Percentiles rank a stretch among this genome's conserved stretches.
Evolutionary conservation across 2,329 filamentous ascomycete genomes (phyloP).

Genomic region (Trichothecium roseum): DNA sequence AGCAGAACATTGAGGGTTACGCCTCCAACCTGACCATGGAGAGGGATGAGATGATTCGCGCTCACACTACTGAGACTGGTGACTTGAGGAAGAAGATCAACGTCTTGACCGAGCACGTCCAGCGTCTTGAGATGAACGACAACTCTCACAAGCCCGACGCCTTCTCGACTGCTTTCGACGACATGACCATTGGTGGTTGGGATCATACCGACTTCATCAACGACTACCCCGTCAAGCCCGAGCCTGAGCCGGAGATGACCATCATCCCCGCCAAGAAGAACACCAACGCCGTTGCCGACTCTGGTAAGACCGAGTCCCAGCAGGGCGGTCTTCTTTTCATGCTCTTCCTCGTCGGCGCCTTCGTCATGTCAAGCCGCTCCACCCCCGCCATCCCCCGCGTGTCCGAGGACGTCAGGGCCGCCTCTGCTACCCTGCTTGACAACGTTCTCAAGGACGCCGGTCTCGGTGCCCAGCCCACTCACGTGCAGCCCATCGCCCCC

Average conservation of each 20-base stretch:
- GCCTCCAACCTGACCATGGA: slow-evolving; percentile 70
- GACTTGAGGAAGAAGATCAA: slow-evolving; percentile 89
- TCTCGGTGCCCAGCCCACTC: slow-evolving; percentile 34
- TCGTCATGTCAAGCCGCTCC: slow-evolving; percentile 79
- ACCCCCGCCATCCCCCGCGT: slow-evolving; percentile 64
- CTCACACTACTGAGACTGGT: slow-evolving; percentile 80
- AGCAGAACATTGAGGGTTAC: slow-evolving; percentile 64
- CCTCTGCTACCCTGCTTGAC: slow-evolving; percentile 67
- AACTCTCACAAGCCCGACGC: slow-evolving; percentile 20
- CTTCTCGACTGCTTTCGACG: slow-evolving; percentile 59
- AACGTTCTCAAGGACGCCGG: slow-evolving; percentile 76
- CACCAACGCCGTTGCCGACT: slow-evolving; percentile 24
- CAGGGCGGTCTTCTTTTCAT: slow-evolving; percentile 82
- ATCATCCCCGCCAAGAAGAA: slow-evolving; percentile 43
- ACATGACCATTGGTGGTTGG: slow-evolving; percentile 76
- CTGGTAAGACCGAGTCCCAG: slow-evolving; percentile 55
- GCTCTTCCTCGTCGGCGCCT: slow-evolving; percentile 93
- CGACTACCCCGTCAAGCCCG: slow-evolving; percentile 54
- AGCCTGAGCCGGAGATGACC: slow-evolving; percentile 50
- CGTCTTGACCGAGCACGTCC: slow-evolving; percentile 63
- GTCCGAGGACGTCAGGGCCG: slow-evolving; percentile 70
- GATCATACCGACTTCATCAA: slow-evolving; percentile 64
- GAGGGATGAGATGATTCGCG: slow-evolving; percentile 83
- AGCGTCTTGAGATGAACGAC: slow-evolving; percentile 55
- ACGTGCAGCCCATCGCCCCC: slow-evolving; percentile 35